phyloP scores from a whole-genome alignment of 129 eudicot genomes.

The Flaveria brownii region DNA sequence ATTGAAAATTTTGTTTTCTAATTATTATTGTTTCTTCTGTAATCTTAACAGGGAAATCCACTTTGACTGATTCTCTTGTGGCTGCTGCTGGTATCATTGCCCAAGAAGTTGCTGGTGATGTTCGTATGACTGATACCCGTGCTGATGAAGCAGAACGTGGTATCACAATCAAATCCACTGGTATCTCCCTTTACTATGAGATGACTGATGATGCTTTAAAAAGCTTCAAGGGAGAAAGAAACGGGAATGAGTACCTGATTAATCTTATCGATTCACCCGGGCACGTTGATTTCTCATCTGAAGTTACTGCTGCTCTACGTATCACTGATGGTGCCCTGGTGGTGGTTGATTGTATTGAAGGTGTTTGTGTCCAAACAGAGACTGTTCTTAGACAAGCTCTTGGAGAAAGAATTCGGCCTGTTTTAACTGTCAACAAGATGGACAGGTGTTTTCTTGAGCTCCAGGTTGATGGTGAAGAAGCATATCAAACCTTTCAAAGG shows the following conservation, averaged over 20 bases:
- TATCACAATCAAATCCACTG: slow-evolving; percentile 62
- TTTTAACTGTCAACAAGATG: slow-evolving; percentile 63
- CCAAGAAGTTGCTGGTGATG: slow-evolving; percentile 63
- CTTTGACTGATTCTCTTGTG: slow-evolving; percentile 62
- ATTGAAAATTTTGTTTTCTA: not conserved
- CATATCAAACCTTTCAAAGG: slow-evolving; percentile 58
- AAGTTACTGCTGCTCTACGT: slow-evolving; percentile 67
- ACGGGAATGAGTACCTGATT: slow-evolving; percentile 58
- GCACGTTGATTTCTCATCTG: slow-evolving; percentile 63
- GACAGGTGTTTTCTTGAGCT: slow-evolving; percentile 75
- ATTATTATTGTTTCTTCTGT: not conserved
- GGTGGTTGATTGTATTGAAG: slow-evolving; percentile 71
- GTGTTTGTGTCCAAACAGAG: slow-evolving; percentile 69
- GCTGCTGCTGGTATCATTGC: slow-evolving; percentile 68
- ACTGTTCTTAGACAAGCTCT: slow-evolving; percentile 73
- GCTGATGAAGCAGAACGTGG: slow-evolving; percentile 75
- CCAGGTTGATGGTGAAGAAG: slow-evolving; percentile 70
- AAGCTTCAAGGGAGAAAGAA: slow-evolving; percentile 45
- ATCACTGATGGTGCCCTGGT: slow-evolving; percentile 68
- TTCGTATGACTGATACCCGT: slow-evolving; percentile 68
- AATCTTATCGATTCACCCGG: slow-evolving; percentile 69
- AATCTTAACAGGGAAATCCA: slow-evolving; percentile 45
- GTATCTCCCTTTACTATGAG: slow-evolving; percentile 59
- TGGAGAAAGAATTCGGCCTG: slow-evolving; percentile 66
- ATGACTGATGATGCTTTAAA: slow-evolving; percentile 51